phyloP scores from a whole-genome alignment of 148 eudicot species.

The Suaeda aralocaspica region DNA sequence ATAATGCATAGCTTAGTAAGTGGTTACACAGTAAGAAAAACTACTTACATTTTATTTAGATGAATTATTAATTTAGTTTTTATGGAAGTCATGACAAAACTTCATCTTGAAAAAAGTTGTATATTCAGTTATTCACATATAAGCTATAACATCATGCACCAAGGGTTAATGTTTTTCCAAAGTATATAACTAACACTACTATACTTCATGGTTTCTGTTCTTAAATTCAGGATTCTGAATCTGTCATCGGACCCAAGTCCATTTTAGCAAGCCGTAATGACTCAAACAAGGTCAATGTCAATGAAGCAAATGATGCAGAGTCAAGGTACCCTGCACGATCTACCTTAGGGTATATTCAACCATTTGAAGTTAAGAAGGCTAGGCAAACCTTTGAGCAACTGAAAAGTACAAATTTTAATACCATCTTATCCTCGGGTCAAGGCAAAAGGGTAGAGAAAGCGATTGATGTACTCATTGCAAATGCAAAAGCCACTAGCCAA shows the following conservation, averaged over 20 bases:
- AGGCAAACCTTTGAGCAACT: constrained; percentile 27
- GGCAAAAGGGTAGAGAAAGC: constrained; percentile 22
- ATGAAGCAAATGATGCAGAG: not conserved
- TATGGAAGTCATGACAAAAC: too few relatives aligned
- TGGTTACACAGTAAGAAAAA: too few relatives aligned
- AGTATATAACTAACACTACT: not conserved
- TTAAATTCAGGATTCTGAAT: constrained; percentile 21
- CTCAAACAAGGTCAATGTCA: constrained; percentile 8
- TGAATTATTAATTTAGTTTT: too few relatives aligned
- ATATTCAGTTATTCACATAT: too few relatives aligned
- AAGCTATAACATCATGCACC: too few relatives aligned
- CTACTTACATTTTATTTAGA: too few relatives aligned
- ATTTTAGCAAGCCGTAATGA: constrained; percentile 22
- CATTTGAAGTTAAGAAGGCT: constrained; percentile 27
- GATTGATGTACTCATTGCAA: constrained; percentile 3
- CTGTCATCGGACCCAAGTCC: constrained; percentile 30
- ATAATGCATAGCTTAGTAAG: too few relatives aligned
- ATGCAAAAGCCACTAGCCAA: not conserved
- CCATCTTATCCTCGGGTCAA: constrained; percentile 12
- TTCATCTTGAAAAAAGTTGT: too few relatives aligned
- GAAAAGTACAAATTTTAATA: constrained; percentile 13
- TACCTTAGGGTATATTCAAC: constrained; percentile 6
- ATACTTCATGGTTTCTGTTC: not conserved
- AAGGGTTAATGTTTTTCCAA: too few relatives aligned
- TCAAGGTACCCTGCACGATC: constrained; percentile 2